These are phyloP conservation scores for Botrytis aclada DNA, from an alignment of 2,329 filamentous ascomycete genomes.

Conservation along the genomic window DNA sequence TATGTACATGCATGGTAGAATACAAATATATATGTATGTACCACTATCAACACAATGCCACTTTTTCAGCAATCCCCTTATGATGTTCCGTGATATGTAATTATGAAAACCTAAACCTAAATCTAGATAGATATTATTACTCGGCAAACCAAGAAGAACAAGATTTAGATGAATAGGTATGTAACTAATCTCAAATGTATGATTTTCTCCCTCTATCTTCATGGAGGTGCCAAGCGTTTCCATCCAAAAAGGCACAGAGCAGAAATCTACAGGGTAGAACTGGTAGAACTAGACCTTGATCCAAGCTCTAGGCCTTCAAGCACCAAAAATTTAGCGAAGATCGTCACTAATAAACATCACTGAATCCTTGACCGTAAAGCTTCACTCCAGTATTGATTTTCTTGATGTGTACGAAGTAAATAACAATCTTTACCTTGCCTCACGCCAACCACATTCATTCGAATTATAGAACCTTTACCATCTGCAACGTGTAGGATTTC, in stretches of 20 bases:
- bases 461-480: not conserved
- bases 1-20: not conserved
- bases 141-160: not conserved
- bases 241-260: not conserved
- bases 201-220: not conserved
- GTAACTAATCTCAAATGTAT: not conserved
- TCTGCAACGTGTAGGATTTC: not conserved
- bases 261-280: not conserved
- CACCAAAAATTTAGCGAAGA: constrained; percentile 7
- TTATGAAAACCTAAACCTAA: not conserved
- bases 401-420: not conserved
- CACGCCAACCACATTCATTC: not conserved
- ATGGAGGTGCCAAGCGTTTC: not conserved
- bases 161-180: not conserved
- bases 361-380: constrained; percentile 7
- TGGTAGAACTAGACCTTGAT: not conserved
- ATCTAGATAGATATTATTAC: not conserved
- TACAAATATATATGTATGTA: not conserved
- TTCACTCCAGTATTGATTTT: not conserved
- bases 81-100: not conserved
- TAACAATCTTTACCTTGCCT: not conserved
- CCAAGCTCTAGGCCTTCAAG: constrained; percentile 4
- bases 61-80: not conserved
- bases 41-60: not conserved
- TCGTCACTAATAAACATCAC: constrained; percentile 11